phyloP scores from a whole-genome alignment of 2,329 filamentous ascomycete genomes.

The Leptographium radiaticola region DNA sequence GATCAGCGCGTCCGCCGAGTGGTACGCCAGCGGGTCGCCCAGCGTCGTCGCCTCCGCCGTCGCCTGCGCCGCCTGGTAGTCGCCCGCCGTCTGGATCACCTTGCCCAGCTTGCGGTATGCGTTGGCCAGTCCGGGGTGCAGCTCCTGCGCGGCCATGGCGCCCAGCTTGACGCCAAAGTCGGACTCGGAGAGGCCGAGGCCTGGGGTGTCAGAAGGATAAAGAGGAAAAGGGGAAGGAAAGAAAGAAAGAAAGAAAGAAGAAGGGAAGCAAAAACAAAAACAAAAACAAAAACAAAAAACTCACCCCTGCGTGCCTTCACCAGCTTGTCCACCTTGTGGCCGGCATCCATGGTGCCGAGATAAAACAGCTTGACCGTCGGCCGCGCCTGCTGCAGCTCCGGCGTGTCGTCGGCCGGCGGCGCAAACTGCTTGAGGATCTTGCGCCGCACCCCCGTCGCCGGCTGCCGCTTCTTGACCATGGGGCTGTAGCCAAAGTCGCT shows the following conservation, averaged over 20 bases:
- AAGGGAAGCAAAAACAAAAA: not conserved
- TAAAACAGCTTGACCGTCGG: conserved; percentile 94
- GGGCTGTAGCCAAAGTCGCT: conserved; percentile 98
- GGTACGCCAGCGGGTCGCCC: conserved; percentile 85
- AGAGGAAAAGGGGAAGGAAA: not conserved
- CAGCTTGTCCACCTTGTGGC: conserved; percentile 88
- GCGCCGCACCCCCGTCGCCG: conserved; percentile 84
- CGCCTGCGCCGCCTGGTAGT: conserved; percentile 91
- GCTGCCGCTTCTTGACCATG: conserved; percentile 89
- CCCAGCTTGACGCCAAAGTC: conserved; percentile 87
- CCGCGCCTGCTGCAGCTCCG: conserved; percentile 79
- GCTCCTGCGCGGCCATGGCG: conserved; percentile 78
- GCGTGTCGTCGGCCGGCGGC: conserved; percentile 91
- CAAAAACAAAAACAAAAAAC: not conserved
- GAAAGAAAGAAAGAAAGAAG: not conserved
- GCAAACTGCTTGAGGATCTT: conserved; percentile 98
- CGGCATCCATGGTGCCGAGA: conserved; percentile 87
- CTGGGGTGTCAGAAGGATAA: conserved; percentile 29
- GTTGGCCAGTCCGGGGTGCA: conserved; percentile 72
- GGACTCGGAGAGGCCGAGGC: conserved; percentile 79
- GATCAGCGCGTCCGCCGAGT: conserved; percentile 91
- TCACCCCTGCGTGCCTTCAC: conserved; percentile 85
- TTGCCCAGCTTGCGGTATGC: conserved; percentile 94
- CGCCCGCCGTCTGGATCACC: conserved; percentile 82
- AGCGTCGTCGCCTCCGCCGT: conserved; percentile 93